Base-by-base conservation (phyloP, 192 early-diverging fungal species). In the Backusella parvicylindrica region DNA sequence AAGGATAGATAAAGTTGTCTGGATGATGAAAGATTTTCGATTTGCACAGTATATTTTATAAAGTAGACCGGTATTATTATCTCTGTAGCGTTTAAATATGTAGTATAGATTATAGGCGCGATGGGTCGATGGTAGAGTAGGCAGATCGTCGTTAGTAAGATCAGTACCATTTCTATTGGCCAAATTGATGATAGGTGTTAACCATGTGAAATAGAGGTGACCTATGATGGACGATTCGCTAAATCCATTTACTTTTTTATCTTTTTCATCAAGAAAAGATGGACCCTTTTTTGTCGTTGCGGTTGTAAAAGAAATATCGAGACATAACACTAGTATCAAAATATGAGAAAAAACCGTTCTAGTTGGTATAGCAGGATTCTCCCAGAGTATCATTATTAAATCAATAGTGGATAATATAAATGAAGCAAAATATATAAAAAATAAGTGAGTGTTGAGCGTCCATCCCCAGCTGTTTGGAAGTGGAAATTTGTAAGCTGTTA, bases 401-500 rank as follows among this genome's bases (percentile, higher is more conserved):
- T n/a, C 8, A 18, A n/a, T 35, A 9, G 35, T 9, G 3, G 65
- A 33, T 32, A 21, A 2, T 21, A 16, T 37, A 11, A 67, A 37
- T 31, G 65, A 31, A 8, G 21, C 18, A 16, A 33, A 36, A 7
- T 67, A 67, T 0, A 37, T 21, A n/a, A 67, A 18, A 67, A 67
- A 67, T 31, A 67, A 18, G 0, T 67, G 66, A 1, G 37, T 32
- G 21, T 38, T 68, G 35, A 68, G 30, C 11, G 32, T 38, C 66
- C 66, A 68, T 68, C 66, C 33, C 66, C 66, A 68, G 35, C 37
- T 21, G 18, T 37, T 68, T 38, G 35, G 66, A 18, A 68, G n/a
- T 8, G n/a, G 66, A 38, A 37, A 37, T 33, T 23, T 16, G 12
- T 18, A 32, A 23, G 66, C 30, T 30, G 32, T 13, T 21, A 36